phyloP scores from a whole-genome alignment of 106 monocot species.

The Iris macrosiphon region DNA sequence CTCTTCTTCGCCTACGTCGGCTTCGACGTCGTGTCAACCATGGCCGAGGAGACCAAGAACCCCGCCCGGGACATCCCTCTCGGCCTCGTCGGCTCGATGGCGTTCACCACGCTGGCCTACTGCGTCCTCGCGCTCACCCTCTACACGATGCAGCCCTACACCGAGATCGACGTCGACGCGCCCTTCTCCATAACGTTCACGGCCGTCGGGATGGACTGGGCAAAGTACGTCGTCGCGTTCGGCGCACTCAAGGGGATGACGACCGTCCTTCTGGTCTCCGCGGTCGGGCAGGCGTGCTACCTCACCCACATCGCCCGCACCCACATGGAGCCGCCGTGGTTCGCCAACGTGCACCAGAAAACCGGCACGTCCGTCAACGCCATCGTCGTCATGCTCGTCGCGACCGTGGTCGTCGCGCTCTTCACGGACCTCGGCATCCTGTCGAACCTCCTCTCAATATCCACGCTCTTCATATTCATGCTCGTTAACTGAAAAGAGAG shows the following conservation, averaged over 20 bases:
- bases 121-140: conserved; percentile 50
- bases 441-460: conserved; percentile 66
- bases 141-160: conserved; percentile 62
- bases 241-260: conserved; percentile 90
- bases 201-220: conserved; percentile 62
- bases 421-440: conserved; percentile 64
- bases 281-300: conserved; percentile 78
- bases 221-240: conserved; percentile 78
- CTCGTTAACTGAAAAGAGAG: too few relatives aligned
- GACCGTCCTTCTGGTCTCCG: conserved; percentile 63
- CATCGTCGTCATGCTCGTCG: conserved; percentile 51
- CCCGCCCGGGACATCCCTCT: conserved; percentile 65
- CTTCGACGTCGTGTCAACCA: conserved; percentile 69
- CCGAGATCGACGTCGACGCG: conserved; percentile 40
- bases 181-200: conserved; percentile 68
- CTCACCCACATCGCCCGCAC: conserved; percentile 77
- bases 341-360: conserved; percentile 43
- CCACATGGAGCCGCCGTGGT: conserved; percentile 71
- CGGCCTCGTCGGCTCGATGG: conserved; percentile 63
- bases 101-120: conserved; percentile 48
- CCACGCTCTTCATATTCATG: conserved; percentile 92
- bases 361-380: conserved; percentile 79
- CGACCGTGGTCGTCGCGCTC: conserved; percentile 63
- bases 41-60: conserved; percentile 93
- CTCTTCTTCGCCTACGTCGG: conserved; percentile 86